Evolutionary conservation across 2,329 filamentous ascomycete genomes (phyloP), one percentile per base, ranked within the genome.

Genomic region (Alternaria gansuensis): DNA sequence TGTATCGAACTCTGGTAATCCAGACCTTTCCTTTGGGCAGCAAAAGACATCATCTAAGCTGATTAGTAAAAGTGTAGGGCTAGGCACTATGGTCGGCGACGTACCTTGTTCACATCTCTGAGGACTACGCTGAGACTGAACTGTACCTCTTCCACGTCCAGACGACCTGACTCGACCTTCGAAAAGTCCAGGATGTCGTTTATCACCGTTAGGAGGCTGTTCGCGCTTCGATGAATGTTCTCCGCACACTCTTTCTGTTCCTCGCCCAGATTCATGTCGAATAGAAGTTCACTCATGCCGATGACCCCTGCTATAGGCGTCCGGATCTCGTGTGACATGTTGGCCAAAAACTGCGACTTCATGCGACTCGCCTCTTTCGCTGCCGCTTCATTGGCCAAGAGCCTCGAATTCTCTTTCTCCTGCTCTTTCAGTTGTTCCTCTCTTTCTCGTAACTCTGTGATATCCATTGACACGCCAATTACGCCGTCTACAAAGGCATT

Each of bases 101-200:
- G 24, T 48, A n/a, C 44, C 44, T 93, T 92, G 51, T 88, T 90
- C 21, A 95, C 91, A 72, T 96, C 92, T 45, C 88, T 84, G 6
- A 93, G 85, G 11, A 92, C 87, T 1, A 91, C 82, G 0, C 88
- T 88, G 2, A 93, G 80, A 28, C 88, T 91, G 68, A 93, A 94
- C 61, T 92, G 90, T 0, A 93, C 90, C 67, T 93, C 89, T 75
- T 93, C 90, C 39, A 93, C 89, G 62, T 93, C 90, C 21, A 93
- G 78, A 7, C 88, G 83, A 3, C 91, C 90, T 8, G 89, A 91
- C 73, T 93, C 91, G 2, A 92, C 88, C 75, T 96, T 96, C 4
- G 91, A 95, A 74, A 96, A 93, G 76, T 96, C 92, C 2, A 96
- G 81, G 54, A 96, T 96, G 69, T 96, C 92, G 70, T 96, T 96